Conservation (phyloP, 257 asterid species). For the Jaltomata sinuosa region DNA sequence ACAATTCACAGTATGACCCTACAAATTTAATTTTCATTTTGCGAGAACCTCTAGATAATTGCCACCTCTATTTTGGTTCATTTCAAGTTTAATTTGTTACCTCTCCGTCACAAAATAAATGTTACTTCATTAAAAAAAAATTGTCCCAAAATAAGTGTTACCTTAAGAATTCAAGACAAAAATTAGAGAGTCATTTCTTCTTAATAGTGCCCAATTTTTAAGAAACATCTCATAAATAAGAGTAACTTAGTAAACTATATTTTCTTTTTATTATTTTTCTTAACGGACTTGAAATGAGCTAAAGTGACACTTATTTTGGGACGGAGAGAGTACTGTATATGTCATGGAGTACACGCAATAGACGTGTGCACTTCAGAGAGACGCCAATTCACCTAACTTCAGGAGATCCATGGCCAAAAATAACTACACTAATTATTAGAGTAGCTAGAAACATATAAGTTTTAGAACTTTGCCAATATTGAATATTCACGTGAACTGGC, state of each 20-base stretch:
- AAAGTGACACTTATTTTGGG: not conserved
- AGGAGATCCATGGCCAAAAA: constrained; percentile 11
- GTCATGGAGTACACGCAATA: not conserved
- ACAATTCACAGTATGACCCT: not conserved
- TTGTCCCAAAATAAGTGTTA: no score
- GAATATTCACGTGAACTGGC: not conserved
- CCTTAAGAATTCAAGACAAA: rapidly evolving
- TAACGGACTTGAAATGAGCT: not conserved
- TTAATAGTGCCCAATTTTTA: no score
- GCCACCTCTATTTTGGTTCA: not conserved
- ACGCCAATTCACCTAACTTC: constrained; percentile 2
- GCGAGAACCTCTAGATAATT: not conserved
- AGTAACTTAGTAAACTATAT: rapidly evolving
- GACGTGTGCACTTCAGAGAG: not conserved
- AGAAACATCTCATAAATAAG: not conserved
- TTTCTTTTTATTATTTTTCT: not conserved
- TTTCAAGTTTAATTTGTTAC: not conserved
- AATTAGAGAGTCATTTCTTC: no score
- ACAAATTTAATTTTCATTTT: not conserved
- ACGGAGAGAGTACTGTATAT: rapidly evolving
- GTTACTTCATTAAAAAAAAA: no score
- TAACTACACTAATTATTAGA: not conserved
- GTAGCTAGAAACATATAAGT: not conserved
- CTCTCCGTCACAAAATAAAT: not conserved
- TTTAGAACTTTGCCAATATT: not conserved